phyloP scores from a whole-genome alignment of 163 green algal species.

The Coccomyxa subellipsoidea region DNA sequence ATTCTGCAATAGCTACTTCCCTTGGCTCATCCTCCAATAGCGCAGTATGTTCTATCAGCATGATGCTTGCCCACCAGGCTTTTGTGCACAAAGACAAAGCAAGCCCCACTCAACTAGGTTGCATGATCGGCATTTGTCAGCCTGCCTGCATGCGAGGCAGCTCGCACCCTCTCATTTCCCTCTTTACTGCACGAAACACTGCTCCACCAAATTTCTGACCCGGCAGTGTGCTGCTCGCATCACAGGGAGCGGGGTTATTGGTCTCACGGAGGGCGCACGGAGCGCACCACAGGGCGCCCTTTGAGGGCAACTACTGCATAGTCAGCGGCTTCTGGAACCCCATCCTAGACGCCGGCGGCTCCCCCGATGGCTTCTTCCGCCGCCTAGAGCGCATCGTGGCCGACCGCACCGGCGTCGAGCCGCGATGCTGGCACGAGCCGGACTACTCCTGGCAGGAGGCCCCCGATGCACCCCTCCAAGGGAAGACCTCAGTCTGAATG shows the following conservation, averaged over 20 bases:
- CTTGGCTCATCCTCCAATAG: no score
- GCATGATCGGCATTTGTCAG: no score
- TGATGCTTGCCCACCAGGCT: no score
- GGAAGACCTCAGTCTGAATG: background rate
- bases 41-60: no score
- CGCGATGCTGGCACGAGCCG: slow-evolving; percentile 81
- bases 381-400: slow-evolving; percentile 71
- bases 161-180: no score
- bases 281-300: slow-evolving; percentile 91
- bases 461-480: background rate
- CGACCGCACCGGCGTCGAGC: slow-evolving; percentile 73
- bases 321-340: slow-evolving; percentile 90
- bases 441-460: slow-evolving; percentile 27
- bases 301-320: slow-evolving; percentile 97
- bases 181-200: no score
- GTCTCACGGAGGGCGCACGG: slow-evolving; percentile 88
- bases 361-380: slow-evolving; percentile 62
- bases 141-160: no score
- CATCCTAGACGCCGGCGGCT: slow-evolving; percentile 65
- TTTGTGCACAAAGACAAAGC: no score
- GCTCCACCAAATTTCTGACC: background rate
- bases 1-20: no score
- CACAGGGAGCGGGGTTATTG: slow-evolving; percentile 83
- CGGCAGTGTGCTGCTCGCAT: background rate
- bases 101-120: no score